These are phyloP conservation scores for Phycomyces nitens DNA, from an alignment of 192 early-diverging fungal species.

Conservation along the genomic window DNA sequence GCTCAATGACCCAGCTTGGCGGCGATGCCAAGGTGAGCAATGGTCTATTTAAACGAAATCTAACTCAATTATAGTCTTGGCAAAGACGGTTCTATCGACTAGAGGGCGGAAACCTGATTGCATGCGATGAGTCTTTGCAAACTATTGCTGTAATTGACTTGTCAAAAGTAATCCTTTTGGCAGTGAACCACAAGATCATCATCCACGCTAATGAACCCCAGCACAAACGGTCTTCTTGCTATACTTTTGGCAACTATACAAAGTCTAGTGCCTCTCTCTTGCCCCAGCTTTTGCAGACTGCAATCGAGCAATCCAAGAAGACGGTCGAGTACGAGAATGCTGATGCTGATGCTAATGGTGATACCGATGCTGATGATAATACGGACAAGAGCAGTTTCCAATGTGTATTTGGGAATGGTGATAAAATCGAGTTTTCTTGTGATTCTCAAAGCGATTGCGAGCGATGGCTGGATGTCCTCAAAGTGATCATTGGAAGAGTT, in stretches of 20 bases:
- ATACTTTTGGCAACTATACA: neutral
- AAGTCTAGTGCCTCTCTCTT: neutral
- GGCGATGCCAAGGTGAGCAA: constrained; percentile 31
- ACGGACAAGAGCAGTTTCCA: constrained; percentile 27
- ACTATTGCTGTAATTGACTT: constrained; percentile 22
- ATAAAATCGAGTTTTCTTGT: constrained; percentile 31
- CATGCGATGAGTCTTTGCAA: constrained; percentile 13
- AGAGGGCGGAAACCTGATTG: constrained; percentile 18
- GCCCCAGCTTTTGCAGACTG: too few relatives aligned
- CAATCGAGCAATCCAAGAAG: too few relatives aligned
- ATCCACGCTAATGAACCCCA: neutral
- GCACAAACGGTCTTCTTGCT: neutral
- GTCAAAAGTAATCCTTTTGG: constrained; percentile 20
- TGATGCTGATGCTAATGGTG: neutral
- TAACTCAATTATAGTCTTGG: constrained; percentile 23
- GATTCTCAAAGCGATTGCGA: constrained; percentile 17
- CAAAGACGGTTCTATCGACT: constrained; percentile 19
- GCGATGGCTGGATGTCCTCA: constrained; percentile 24
- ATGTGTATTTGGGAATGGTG: constrained; percentile 18
- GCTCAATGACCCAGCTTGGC: constrained; percentile 30
- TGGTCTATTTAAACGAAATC: constrained; percentile 6
- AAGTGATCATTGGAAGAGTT: constrained; percentile 18
- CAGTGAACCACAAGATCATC: constrained; percentile 8
- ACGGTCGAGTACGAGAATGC: too few relatives aligned
- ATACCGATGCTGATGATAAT: neutral